Base-by-base conservation (phyloP, 441 rosid genomes). In the Hypseocharis bilobata region DNA sequence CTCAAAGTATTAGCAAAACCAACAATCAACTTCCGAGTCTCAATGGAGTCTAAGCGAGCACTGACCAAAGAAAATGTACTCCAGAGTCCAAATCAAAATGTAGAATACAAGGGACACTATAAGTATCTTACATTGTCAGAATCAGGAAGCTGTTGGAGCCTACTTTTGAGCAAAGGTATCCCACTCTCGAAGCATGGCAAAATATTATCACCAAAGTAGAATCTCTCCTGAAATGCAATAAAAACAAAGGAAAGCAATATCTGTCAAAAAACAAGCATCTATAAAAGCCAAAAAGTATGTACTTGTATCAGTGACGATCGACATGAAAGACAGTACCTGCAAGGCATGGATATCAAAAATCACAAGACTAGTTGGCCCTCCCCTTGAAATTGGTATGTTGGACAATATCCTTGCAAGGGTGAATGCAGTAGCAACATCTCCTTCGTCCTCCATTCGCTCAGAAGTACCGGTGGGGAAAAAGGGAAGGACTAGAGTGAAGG, bases 391-490 rank as follows among this genome's bases (percentile, higher is more conserved):
- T 0, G 98, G 98, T 70, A 88, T 89, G 51, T 88, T 80, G 0
- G 98, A 89, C 72, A 92, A 81, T 55, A 88, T 92, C 78, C 96
- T 85, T 1, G 98, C 96, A 1, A 92, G 92, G 62, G 98, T 92
- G 64, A 89, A 92, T 62, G 98, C 98, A 3, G 98, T 89, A 0
- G 98, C 98, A 1, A 91, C 92, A 62, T 91, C 98, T 36, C 98
- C 98, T 73, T 92, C 98, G 1, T 92, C 96, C 76, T 92, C 98
- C 98, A 92, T 89, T 26, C 98, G 85, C 84, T 92, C 98, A 0
- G 88, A 89, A 34, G 98, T 89, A 6, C 98, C 98, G 1, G 98
- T 89, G 0, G 98, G 98, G 65, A 92, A 92, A 65, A 92, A 92
- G 0, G 96, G 98, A 28, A 92, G 92, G 72, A 92, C 96, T 0